A percentile compares a stretch with the other conserved stretches of the same genome.
Evolutionary conservation across 2,329 filamentous ascomycete genomes (phyloP).

Genomic region (Waltergamsia citrina): DNA sequence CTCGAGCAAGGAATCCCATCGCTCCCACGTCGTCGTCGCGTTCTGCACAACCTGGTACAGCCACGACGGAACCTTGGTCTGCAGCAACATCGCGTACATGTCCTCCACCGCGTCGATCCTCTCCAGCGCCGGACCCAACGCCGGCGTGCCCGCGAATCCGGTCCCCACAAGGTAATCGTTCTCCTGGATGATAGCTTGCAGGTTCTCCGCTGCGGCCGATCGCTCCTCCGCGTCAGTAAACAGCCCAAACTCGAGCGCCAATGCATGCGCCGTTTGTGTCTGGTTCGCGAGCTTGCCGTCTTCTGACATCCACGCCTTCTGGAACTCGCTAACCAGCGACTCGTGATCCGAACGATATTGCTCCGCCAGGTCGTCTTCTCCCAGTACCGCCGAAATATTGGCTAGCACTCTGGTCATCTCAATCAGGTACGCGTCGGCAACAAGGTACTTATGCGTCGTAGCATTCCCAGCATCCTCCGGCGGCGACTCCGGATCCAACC

Average conservation of each 20-base stretch:
- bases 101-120: slow-evolving; percentile 16
- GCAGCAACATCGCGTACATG: slow-evolving; percentile 37
- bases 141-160: slow-evolving; percentile 33
- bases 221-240: slow-evolving; percentile 12
- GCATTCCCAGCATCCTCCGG: slow-evolving; percentile 25
- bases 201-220: slow-evolving; percentile 12
- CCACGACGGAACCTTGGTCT: slow-evolving; percentile 34
- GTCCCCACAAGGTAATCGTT: slow-evolving; percentile 27
- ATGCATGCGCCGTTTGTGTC: slow-evolving; percentile 28
- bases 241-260: slow-evolving; percentile 27
- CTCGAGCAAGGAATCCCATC: slow-evolving; percentile 36
- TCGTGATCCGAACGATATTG: slow-evolving; percentile 11
- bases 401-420: slow-evolving; percentile 27
- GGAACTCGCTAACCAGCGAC: slow-evolving; percentile 16
- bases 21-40: slow-evolving; percentile 40
- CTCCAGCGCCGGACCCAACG: slow-evolving; percentile 21
- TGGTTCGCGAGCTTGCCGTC: slow-evolving; percentile 19
- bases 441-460: slow-evolving; percentile 27
- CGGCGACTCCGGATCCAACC: slow-evolving; percentile 37
- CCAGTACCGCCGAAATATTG: slow-evolving; percentile 21
- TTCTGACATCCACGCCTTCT: slow-evolving; percentile 17
- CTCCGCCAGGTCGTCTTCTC: slow-evolving; percentile 13
- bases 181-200: slow-evolving; percentile 19
- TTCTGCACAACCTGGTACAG: slow-evolving; percentile 35
- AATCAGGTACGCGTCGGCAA: slow-evolving; percentile 37